Percentiles rank a stretch among this genome's conserved stretches.
Conservation (phyloP, 768 basidiomycete genomes). For the Ramaria rubella region DNA sequence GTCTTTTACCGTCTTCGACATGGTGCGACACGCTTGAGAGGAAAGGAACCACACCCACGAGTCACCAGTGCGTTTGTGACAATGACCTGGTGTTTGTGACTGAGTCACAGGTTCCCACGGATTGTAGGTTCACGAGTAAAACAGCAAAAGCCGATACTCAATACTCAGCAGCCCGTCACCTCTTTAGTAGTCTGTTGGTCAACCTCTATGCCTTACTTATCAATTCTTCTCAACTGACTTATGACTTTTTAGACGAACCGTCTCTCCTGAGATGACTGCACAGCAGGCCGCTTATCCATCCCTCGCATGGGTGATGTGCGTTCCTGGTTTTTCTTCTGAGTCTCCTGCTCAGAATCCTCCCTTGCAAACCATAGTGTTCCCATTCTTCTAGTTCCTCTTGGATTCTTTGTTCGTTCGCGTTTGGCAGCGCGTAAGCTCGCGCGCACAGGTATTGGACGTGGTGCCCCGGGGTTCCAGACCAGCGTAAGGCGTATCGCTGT, state of each 20-base stretch:
- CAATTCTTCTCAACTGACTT: no score
- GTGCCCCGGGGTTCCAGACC: slow-evolving; percentile 12
- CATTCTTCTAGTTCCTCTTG: slow-evolving; percentile 5
- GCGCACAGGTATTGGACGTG: slow-evolving; percentile 7
- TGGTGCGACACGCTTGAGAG: slow-evolving; percentile 15
- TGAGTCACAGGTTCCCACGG: neutral
- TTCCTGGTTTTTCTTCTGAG: neutral
- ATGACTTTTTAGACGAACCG: no score
- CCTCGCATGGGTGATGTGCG: slow-evolving; percentile 1
- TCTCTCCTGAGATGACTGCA: no score
- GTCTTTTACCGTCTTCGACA: slow-evolving; percentile 73
- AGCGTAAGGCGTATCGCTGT: slow-evolving; percentile 9
- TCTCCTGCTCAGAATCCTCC: no score
- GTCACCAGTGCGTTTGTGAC: neutral
- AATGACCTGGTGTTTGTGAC: neutral
- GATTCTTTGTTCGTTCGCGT: neutral
- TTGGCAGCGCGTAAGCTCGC: slow-evolving; percentile 9
- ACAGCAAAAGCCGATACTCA: no score
- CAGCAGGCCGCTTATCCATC: no score
- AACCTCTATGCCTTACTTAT: no score
- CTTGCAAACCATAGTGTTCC: neutral
- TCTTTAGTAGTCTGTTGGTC: no score
- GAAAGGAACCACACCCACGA: neutral
- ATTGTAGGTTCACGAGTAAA: no score
- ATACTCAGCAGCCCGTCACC: no score